Evolutionary conservation across 2,329 filamentous ascomycete species (phyloP), one percentile per base, ranked within the genome.

Genomic region (Clarireedia paspali): DNA sequence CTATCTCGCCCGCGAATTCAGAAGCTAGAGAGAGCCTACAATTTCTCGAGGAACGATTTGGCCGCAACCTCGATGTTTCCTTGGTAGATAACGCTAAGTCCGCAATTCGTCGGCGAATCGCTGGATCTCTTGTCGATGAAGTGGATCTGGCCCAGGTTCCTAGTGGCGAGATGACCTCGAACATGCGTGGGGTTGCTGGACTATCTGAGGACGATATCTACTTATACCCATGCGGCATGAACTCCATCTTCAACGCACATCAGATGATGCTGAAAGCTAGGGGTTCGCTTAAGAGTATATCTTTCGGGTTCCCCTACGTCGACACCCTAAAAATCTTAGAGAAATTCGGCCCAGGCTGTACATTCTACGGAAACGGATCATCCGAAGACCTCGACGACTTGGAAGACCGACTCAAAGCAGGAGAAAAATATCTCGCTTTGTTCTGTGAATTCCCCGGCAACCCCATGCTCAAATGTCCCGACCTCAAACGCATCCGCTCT

Each of bases 401-500:
- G 0, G 90, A 97, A 71, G 69, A 67, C 48, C 82, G 85, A 3
- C 75, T 97, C 6, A 73, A 82, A 61, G 70, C 70, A 9, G 92
- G 92, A 42, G 88, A 96, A 71, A 81, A 79, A 47, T 92, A 87
- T 67, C 78, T 96, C 5, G 88, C 82, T 0, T 77, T 99, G 3
- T 97, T 96, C 72, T 95, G 90, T 71, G 94, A 99, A 69, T 96
- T 97, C 61, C 94, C 94, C 0, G 87, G 89, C 36, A 99, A 99
- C 67, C 94, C 94, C 4, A 79, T 97, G 14, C 77, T 99, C 40
- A 86, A 83, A 53, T 89, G 89, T 24, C 92, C 92, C 0, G 85
- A 99, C 70, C 80, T 99, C 20, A 74, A 75, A 58, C 85, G 91
- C n/a, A 92, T 99, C 58, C 85, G 88, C 39, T 70, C 72, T 15